Evolutionary conservation across 192 early-diverging fungal species (phyloP), one percentile per base, ranked within the genome.

Genomic region (Diversispora epigaea): DNA sequence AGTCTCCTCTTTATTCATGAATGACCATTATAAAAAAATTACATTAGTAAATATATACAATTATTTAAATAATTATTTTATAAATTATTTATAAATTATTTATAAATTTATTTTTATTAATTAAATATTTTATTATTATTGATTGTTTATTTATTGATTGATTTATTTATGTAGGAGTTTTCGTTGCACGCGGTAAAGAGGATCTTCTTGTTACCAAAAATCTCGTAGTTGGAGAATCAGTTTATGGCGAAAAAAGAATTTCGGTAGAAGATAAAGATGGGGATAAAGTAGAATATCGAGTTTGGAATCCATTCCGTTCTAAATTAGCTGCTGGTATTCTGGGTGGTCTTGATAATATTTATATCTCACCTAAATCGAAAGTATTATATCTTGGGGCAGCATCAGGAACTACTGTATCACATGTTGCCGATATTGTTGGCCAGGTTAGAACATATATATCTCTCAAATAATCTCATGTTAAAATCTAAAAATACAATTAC

Each of bases 251-350:
- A 84, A 99, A 99, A 91, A 89, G 97, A 79, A 93, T 99, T 80
- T 90, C 92, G 1, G 92, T 98, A 7, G 97, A 99, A 76, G 95
- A 96, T 68, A 81, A 89, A 68, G 97, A 99, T 62, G 94, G 94
- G 71, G 92, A 93, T 78, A 99, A 99, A 85, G 91, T 91, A 47
- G 97, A 99, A 85, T 99, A 99, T 86, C 91, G 97, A 76, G 95
- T 99, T 70, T 99, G 97, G 97, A 99, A 99, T 83, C 97, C 97
- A 75, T 99, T 99, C 93, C 89, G 97, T 78, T 98, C 96, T 78
- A 99, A 99, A 91, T 80, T 99, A 52, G 97, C 97, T 62, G 97
- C 97, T 71, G 96, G 95, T 84, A 89, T 99, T 63, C 90, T 99
- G 14, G 95, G 96, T 78, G 95, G 96, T 89, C 82, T 98, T 66